Conservation (phyloP, 805 yeast species). For the Sungouiella blattae region DNA sequence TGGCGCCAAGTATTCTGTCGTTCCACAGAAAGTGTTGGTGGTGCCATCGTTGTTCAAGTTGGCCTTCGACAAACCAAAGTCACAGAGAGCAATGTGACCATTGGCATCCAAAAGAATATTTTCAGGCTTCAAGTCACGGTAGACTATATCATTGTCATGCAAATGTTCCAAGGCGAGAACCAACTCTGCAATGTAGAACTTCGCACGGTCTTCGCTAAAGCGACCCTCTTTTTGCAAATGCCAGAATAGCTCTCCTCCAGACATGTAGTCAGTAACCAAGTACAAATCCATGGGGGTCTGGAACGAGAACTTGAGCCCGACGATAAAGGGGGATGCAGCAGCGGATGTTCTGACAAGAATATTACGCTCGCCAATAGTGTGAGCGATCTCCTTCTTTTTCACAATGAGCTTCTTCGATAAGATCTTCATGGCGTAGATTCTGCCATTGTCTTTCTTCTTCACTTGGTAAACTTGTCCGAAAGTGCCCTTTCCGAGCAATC, state of each 20-base stretch:
- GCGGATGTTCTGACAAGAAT: conserved; percentile 90
- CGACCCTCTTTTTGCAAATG: conserved; percentile 96
- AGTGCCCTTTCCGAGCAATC: conserved; percentile 92
- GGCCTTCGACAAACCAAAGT: conserved; percentile 94
- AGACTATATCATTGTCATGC: conserved; percentile 93
- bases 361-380: conserved; percentile 95
- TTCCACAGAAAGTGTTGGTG: conserved; percentile 96
- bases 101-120: conserved; percentile 92
- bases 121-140: conserved; percentile 96
- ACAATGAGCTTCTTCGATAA: conserved; percentile 92
- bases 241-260: conserved; percentile 97
- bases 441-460: conserved; percentile 78
- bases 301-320: conserved; percentile 91
- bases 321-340: conserved; percentile 87
- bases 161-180: conserved; percentile 90
- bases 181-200: conserved; percentile 94
- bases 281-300: conserved; percentile 93
- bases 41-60: conserved; percentile 82
- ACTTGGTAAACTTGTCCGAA: conserved; percentile 98
- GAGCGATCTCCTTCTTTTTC: conserved; percentile 95
- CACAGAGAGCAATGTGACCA: conserved; percentile 96
- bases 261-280: conserved; percentile 94
- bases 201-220: conserved; percentile 89
- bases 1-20: conserved; percentile 97
- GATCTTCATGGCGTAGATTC: conserved; percentile 97